phyloP scores from a whole-genome alignment of 352 stramenopile genomes.

The Phytophthora capsici region DNA sequence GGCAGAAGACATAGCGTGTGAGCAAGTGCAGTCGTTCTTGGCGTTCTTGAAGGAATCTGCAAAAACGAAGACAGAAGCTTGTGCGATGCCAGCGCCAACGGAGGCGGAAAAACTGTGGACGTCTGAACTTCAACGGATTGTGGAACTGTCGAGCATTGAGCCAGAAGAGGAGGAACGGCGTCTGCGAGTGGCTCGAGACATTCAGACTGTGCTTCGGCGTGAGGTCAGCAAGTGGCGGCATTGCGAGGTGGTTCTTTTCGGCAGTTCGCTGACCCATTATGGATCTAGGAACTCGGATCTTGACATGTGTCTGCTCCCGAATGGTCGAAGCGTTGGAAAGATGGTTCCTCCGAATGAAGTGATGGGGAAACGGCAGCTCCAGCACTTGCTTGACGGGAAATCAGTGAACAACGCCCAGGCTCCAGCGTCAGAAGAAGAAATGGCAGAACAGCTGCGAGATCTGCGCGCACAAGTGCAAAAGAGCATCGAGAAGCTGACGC shows the following conservation, averaged over 20 bases:
- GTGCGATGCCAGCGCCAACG: neutral
- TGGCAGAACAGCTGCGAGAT: slow-evolving; percentile 44
- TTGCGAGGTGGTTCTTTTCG: slow-evolving; percentile 68
- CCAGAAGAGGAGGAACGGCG: slow-evolving; percentile 53
- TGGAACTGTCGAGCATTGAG: slow-evolving; percentile 51
- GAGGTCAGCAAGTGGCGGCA: slow-evolving; percentile 57
- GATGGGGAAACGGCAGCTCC: slow-evolving; percentile 51
- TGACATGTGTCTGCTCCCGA: slow-evolving; percentile 72
- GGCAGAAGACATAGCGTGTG: slow-evolving; percentile 37
- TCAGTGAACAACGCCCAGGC: slow-evolving; percentile 12
- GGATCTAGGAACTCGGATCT: slow-evolving; percentile 76
- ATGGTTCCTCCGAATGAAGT: slow-evolving; percentile 27
- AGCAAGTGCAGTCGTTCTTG: slow-evolving; percentile 60
- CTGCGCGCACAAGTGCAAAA: slow-evolving; percentile 52
- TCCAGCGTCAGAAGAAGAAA: slow-evolving; percentile 15
- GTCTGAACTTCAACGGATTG: slow-evolving; percentile 48
- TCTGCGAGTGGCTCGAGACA: slow-evolving; percentile 43
- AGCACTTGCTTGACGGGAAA: slow-evolving; percentile 47
- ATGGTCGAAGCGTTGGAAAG: slow-evolving; percentile 14
- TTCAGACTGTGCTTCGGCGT: slow-evolving; percentile 50
- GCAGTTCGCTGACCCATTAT: slow-evolving; percentile 81
- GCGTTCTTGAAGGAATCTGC: slow-evolving; percentile 52
- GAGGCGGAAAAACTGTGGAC: slow-evolving; percentile 29
- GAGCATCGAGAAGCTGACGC: slow-evolving; percentile 55
- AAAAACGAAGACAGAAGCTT: slow-evolving; percentile 6